Evolutionary conservation across 2,329 filamentous ascomycete genomes (phyloP), one percentile per base, ranked within the genome.

Genomic region (Kalaharituber pfeilii): DNA sequence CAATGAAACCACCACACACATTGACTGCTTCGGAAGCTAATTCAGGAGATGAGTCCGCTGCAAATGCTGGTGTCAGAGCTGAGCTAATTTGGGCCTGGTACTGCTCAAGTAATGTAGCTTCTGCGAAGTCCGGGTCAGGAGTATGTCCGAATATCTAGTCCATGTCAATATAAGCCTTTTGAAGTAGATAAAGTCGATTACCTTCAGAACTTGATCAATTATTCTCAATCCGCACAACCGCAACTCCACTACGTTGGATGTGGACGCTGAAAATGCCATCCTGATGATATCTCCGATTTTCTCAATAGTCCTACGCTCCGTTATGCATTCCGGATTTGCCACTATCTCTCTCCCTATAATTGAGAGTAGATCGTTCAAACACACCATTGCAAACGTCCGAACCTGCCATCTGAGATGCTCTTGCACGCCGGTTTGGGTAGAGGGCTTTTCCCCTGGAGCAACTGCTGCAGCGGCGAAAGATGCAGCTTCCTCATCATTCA

Each of bases 21-120:
- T 94, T 94, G 59, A 98, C 86, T 15, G 93, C 91, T 66, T 95
- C 89, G 0, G 91, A 88, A 6, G 91, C 93, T 15, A 98, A 74
- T 67, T 98, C 91, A 0, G 93, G 88, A 0, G 89, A 95, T 0
- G 91, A 98, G 67, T 98, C 91, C 2, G 82, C 82, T 1, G 91
- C 88, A 69, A 98, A 98, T 0, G 91, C 93, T 2, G 91, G 91
- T 0, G 93, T 98, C 57, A 98, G 74, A 0, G 91, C 91, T 18
- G 91, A 96, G 64, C 88, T 88, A 66, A 98, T 98, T 66, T 98
- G 91, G 4, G 91, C 91, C 69, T 98, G 93, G 65, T 98, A 98
- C 68, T 98, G 91, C 67, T 98, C 93, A 3, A 98, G 75, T 15
- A 98, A 75, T 69, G 94, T 94, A 0, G 85, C 91, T 69, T 98